phyloP scores from a whole-genome alignment of 164 flowering plant genomes.

The Tinospora cordifolia region DNA sequence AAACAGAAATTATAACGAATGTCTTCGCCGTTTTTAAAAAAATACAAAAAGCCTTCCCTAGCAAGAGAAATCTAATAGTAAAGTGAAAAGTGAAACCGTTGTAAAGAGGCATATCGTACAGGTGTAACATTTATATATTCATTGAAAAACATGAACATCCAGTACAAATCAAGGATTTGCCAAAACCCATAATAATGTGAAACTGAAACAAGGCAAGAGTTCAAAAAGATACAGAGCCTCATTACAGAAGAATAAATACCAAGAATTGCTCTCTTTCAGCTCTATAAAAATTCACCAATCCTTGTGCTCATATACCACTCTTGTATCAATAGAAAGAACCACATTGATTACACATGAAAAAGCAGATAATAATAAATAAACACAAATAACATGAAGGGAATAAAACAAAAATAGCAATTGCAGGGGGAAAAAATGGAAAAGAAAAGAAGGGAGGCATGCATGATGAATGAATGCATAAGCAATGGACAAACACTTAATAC shows the following conservation, averaged over 20 bases:
- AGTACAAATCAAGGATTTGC: too few species aligned
- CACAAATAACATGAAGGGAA: not conserved
- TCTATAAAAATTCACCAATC: not conserved
- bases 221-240: slow-evolving; percentile 1
- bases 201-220: too few species aligned
- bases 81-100: too few species aligned
- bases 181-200: too few species aligned
- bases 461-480: slow-evolving; percentile 9
- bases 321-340: not conserved
- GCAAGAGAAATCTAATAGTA: too few species aligned
- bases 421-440: too few species aligned
- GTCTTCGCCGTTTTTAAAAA: too few species aligned
- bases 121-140: too few species aligned
- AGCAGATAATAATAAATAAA: not conserved
- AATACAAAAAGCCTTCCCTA: too few species aligned
- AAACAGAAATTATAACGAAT: too few species aligned
- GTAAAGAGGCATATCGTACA: too few species aligned
- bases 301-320: slow-evolving; percentile 3
- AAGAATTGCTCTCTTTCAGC: not conserved
- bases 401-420: slow-evolving; percentile 12
- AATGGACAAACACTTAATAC: not conserved
- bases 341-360: not conserved
- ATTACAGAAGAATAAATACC: slow-evolving; percentile 1
- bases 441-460: slow-evolving; percentile 23
- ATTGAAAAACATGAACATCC: too few species aligned